A percentile compares a stretch with the other conserved stretches of the same genome.
Conservation (phyloP, 371 early-diverging fungal genomes). For the Mucor ambiguus region DNA sequence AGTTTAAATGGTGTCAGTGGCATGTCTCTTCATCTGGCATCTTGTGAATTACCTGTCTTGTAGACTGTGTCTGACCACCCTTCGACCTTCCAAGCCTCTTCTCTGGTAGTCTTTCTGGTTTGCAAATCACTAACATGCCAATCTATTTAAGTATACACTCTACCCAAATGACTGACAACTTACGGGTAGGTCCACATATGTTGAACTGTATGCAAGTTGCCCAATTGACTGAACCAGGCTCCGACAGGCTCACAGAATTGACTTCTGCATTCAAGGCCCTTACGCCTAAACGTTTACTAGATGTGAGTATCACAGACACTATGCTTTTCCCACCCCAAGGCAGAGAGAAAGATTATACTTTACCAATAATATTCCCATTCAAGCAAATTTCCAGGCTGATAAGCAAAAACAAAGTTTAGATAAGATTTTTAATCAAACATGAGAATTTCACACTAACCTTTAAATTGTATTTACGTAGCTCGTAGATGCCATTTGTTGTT, state of each 20-base stretch:
- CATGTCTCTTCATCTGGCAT: neutral
- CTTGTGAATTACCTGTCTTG: slow-evolving; percentile 71
- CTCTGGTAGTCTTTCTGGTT: slow-evolving; percentile 86
- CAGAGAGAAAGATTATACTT: neutral
- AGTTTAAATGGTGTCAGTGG: neutral
- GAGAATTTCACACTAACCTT: slow-evolving; percentile 44
- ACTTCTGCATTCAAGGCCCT: slow-evolving; percentile 84
- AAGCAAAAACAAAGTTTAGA: neutral
- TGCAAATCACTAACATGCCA: slow-evolving; percentile 64
- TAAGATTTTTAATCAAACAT: neutral
- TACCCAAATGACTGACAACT: slow-evolving; percentile 33
- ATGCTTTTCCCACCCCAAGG: neutral
- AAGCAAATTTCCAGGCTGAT: slow-evolving; percentile 82
- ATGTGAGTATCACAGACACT: neutral
- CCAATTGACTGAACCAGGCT: slow-evolving; percentile 95
- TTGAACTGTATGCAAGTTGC: slow-evolving; percentile 86
- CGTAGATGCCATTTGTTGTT: slow-evolving; percentile 83
- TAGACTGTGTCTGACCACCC: slow-evolving; percentile 94
- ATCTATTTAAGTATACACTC: no score
- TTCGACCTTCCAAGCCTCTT: slow-evolving; percentile 91
- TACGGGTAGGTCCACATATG: slow-evolving; percentile 94
- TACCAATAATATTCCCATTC: slow-evolving; percentile 93
- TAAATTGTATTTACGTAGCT: slow-evolving; percentile 85
- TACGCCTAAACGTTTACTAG: slow-evolving; percentile 44
- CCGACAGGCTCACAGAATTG: slow-evolving; percentile 91